These are phyloP conservation scores for Thalassiosira livingstoniorum DNA, from an alignment of 352 stramenopile genomes.

Conservation along the genomic window DNA sequence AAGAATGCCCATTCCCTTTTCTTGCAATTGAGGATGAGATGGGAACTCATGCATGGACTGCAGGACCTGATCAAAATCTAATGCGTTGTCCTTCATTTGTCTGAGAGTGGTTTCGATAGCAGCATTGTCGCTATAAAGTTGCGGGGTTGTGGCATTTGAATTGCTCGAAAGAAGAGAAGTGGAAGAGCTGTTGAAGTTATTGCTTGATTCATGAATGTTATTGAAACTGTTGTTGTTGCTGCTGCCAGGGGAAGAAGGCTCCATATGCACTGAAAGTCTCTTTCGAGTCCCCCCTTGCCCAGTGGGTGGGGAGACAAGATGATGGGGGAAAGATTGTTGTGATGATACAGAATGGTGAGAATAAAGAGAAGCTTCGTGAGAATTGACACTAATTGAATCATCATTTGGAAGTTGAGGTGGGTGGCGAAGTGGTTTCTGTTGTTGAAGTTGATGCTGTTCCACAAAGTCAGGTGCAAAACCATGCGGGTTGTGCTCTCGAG, in stretches of 20 bases:
- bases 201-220: not conserved
- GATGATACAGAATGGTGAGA: constrained; percentile 37
- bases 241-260: too few relatives aligned
- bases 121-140: too few relatives aligned
- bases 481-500: constrained; percentile 11
- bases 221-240: not conserved
- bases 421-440: constrained; percentile 30
- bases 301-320: not conserved
- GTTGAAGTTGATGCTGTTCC: constrained; percentile 39
- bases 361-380: constrained; percentile 29
- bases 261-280: too few relatives aligned
- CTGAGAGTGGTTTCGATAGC: constrained; percentile 12
- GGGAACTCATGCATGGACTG: constrained; percentile 52
- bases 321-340: constrained; percentile 36
- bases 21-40: constrained; percentile 47
- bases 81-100: constrained; percentile 35
- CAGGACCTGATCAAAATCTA: constrained; percentile 41
- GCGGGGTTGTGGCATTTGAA: too few relatives aligned
- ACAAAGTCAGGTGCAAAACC: constrained; percentile 31
- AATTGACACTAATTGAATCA: constrained; percentile 48
- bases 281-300: too few relatives aligned
- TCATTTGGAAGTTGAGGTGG: constrained; percentile 28
- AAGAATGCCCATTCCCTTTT: constrained; percentile 50
- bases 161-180: too few relatives aligned
- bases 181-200: too few relatives aligned